Conservation (phyloP, 768 basidiomycete species). For the Bullera alba region DNA sequence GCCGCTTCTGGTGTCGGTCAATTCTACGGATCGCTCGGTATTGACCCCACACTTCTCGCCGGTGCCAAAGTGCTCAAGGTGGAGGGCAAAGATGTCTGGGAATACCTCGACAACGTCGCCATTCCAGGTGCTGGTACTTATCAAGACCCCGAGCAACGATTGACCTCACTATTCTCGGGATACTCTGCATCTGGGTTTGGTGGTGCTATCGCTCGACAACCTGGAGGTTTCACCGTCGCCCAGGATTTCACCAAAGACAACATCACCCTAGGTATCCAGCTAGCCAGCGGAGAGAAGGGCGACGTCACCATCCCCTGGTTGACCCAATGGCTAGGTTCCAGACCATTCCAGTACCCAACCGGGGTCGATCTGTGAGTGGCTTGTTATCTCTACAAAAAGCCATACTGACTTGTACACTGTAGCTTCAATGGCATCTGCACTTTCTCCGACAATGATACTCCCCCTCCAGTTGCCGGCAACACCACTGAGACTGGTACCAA, state of each 20-base stretch:
- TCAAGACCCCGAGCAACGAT: constrained; percentile 13
- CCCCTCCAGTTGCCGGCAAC: not conserved
- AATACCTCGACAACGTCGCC: constrained; percentile 7
- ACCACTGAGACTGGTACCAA: not conserved
- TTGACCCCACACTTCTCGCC: constrained; percentile 5
- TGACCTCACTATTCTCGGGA: constrained; percentile 14
- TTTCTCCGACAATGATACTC: not conserved
- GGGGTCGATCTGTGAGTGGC: constrained; percentile 13
- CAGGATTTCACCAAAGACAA: constrained; percentile 8
- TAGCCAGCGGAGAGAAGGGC: not conserved
- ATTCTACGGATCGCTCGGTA: constrained; percentile 4
- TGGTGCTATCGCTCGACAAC: constrained; percentile 4
- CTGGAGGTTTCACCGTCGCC: constrained; percentile 13
- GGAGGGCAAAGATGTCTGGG: constrained; percentile 7
- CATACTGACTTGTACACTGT: not conserved
- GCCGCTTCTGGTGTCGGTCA: not conserved
- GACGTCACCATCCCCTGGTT: constrained; percentile 11
- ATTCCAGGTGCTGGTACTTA: constrained; percentile 7
- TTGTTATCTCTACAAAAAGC: not conserved
- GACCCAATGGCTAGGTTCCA: not conserved
- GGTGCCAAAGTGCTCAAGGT: constrained; percentile 13
- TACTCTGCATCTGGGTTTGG: constrained; percentile 1
- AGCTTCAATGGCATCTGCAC: constrained; percentile 3
- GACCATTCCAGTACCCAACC: constrained; percentile 3
- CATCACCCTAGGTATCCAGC: constrained; percentile 11